Evolutionary conservation across 768 basidiomycete species (phyloP), one percentile per base, ranked within the genome.

Genomic region (Leccinum disarticulatum): DNA sequence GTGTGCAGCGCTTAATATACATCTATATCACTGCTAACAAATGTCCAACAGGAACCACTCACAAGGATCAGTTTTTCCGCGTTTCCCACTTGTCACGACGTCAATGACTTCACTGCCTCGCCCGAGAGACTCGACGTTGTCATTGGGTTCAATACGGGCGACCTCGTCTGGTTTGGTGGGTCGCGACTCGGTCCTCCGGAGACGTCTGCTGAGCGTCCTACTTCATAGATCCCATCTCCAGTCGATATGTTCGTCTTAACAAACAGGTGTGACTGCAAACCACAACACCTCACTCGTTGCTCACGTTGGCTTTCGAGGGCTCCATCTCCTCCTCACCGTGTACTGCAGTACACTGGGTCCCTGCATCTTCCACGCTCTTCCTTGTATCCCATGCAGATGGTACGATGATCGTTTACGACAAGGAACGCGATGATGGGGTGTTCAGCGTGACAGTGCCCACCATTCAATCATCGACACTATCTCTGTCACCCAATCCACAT

Each of bases 121-220:
- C 76, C 88, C 11, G 88, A 93, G 46, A 84, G 86, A 48, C 75
- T 98, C 35, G 95, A 98, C 67, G 80, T 97, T 6, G 83, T 98
- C 59, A 89, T 98, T 66, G 97, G 96, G 6, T 98, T 97, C 70
- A 82, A 79, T 61, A 91, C 95, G 0, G 97, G 97, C n/a, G 97
- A 99, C 76, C 78, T 99, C 38, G 76, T 98, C 52, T 98, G 97
- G 97, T 80, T 98, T 57, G 95, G 95, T 91, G 62, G 63, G 82
- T 68, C n/a, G 14, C 43, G 33, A 17, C 14, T 41, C 52, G 13
- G 52, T 72, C 47, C n/a, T 19, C 33, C 15, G 14, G 14, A 22
- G 15, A 53, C 28, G 25, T 59, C 8, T 56, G 30, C 49, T 65
- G 38, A 59, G 59, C 59, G 27, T 41, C 33, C 30, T 31, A 38